These are phyloP conservation scores for Rhizoclosmatium globosum DNA, from an alignment of 192 early-diverging fungal genomes.

Conservation along the genomic window DNA sequence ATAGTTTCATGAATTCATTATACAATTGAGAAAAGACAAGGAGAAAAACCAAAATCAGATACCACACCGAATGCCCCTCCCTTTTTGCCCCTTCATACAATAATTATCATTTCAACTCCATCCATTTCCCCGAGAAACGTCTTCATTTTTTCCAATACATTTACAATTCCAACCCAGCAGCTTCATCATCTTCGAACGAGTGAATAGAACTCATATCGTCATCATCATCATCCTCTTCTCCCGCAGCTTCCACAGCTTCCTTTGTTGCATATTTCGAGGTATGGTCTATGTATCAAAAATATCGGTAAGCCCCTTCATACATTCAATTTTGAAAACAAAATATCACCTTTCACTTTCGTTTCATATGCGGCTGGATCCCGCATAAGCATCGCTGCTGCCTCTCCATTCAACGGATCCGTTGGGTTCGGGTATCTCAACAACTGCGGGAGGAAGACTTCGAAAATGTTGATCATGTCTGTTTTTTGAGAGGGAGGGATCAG, in stretches of 20 bases:
- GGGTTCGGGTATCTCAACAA: constrained; percentile 98
- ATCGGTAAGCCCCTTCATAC: neutral
- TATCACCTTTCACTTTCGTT: constrained; percentile 86
- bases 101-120: neutral
- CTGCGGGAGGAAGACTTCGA: constrained; percentile 98
- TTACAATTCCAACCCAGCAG: constrained; percentile 83
- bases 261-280: constrained; percentile 83
- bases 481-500: constrained; percentile 5
- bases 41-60: too few relatives aligned
- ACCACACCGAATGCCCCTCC: neutral
- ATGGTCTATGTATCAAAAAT: constrained; percentile 70
- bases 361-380: constrained; percentile 92
- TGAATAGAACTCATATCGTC: constrained; percentile 84
- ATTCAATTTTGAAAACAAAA: neutral
- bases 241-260: constrained; percentile 83
- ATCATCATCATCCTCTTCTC: constrained; percentile 57
- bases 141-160: neutral
- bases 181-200: constrained; percentile 84
- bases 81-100: neutral
- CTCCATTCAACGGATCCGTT: constrained; percentile 99
- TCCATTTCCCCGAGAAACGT: neutral
- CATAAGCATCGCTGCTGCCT: constrained; percentile 98
- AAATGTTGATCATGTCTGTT: constrained; percentile 98
- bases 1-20: too few relatives aligned
- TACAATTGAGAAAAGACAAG: too few relatives aligned